These are phyloP conservation scores for Paramecium caudatum DNA, from an alignment of 73 alveolate genomes.

Conservation along the genomic window DNA sequence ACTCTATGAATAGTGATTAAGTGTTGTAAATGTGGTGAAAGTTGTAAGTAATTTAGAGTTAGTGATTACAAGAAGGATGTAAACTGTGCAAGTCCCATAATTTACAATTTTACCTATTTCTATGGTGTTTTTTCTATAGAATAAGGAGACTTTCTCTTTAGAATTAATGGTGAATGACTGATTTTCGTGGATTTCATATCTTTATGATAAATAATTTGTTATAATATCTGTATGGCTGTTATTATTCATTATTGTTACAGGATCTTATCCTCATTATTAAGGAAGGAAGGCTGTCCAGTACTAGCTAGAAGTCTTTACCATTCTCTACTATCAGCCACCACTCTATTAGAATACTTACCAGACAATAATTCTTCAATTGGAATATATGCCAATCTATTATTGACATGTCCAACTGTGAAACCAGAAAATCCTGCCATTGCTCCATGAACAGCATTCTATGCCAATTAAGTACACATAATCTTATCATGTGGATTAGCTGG, in stretches of 20 bases:
- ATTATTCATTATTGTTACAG: conserved; percentile 29
- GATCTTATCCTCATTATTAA: conserved; percentile 65
- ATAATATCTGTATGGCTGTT: background rate
- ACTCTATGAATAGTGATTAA: background rate
- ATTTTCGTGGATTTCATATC: background rate
- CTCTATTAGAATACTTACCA: conserved; percentile 83
- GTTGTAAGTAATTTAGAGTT: background rate
- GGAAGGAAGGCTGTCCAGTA: conserved; percentile 93
- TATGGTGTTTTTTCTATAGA: background rate
- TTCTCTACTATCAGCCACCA: conserved; percentile 83
- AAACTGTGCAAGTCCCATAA: background rate
- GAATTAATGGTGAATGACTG: background rate
- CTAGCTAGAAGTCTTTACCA: conserved; percentile 93
- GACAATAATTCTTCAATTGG: conserved; percentile 84
- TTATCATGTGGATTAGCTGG: conserved; percentile 98
- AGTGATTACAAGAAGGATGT: background rate
- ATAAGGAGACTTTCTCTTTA: conserved; percentile 41
- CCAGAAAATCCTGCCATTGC: conserved; percentile 94
- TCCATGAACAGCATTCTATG: conserved; percentile 89
- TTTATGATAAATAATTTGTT: background rate
- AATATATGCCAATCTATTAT: conserved; percentile 85
- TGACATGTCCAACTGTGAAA: conserved; percentile 92
- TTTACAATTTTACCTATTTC: background rate
- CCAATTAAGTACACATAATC: conserved; percentile 93
- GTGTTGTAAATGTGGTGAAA: background rate